Conservation (phyloP, 208 protist species). For the Leishmania gerbilli region DNA sequence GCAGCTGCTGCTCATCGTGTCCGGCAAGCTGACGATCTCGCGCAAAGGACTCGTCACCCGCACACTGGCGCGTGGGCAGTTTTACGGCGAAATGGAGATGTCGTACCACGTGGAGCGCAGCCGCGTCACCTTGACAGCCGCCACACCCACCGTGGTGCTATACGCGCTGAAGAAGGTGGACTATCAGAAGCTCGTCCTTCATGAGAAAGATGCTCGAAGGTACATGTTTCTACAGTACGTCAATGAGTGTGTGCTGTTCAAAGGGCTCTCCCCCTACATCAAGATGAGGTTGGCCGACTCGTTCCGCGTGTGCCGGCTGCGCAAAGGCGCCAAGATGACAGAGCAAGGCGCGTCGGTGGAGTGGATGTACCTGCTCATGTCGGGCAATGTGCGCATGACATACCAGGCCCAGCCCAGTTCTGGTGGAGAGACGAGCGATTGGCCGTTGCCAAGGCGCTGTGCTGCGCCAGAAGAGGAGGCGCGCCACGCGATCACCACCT, state of each 20-base stretch:
- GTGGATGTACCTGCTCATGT: conserved; percentile 84
- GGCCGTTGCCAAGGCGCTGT: background rate
- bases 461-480: background rate
- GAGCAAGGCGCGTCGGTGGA: conserved; percentile 52
- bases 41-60: conserved; percentile 40
- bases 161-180: conserved; percentile 51
- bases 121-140: conserved; percentile 46
- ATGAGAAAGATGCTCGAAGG: conserved; percentile 47
- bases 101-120: conserved; percentile 45
- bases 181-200: conserved; percentile 55
- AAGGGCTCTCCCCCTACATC: conserved; percentile 34
- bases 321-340: conserved; percentile 42
- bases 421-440: background rate
- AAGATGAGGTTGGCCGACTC: conserved; percentile 60
- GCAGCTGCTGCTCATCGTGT: conserved; percentile 57
- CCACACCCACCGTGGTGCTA: conserved; percentile 39
- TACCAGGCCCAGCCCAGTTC: background rate
- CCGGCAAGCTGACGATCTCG: conserved; percentile 44
- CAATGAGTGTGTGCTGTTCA: conserved; percentile 46
- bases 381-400: conserved; percentile 54
- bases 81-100: conserved; percentile 61
- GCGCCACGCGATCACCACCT: background rate
- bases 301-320: conserved; percentile 58
- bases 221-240: conserved; percentile 68
- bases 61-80: conserved; percentile 34